Evolutionary conservation across 805 yeast species (phyloP), one percentile per base, ranked within the genome.

Genomic region (Suhomyces xylopsoci): DNA sequence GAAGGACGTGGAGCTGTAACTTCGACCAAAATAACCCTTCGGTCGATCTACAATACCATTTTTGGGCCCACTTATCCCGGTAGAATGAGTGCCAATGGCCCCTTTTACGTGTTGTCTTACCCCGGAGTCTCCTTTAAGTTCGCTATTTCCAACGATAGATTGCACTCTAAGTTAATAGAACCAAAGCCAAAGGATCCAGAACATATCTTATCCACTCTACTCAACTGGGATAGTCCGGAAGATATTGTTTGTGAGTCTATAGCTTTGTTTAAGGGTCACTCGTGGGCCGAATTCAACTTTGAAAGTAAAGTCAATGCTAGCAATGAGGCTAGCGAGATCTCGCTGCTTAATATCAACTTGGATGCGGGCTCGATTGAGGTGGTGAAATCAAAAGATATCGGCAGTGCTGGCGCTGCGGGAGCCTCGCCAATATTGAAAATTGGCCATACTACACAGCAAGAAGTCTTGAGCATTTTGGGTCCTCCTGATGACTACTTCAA

Each of bases 41-140:
- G 32, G 20, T 65, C 70, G 15, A 70, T 83, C 2, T 83, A 83
- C 63, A 81, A 82, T 58, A 79, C 76, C 60, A 69, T 77, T 2
- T 81, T 83, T 61, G 88, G 88, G 0, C 87, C 87, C 1, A 83
- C 88, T 0, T 81, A 79, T 54, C 84, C 85, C 1, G 88, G 87
- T 0, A 63, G 59, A 25, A 57, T 72, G 8, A 63, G 69, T 45
- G 50, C 51, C 1, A 56, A 53, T 3, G 45, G 58, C 17, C 60
- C 63, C 12, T 55, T 62, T 19, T 83, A 82, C 58, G 64, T 74
- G 9, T 66, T 83, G 24, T 76, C 82, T 20, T 83, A 83, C 57
- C 81, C 83, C 1, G 88, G 88, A 0, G 69, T 83, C 3, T 70
- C 80, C 0, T 83, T 83, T 65, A 73, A 70, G 51, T 83, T 82